Evolutionary conservation across 108 stramenopile species (phyloP).

Genomic region (Aurantiochytrium sp.): DNA sequence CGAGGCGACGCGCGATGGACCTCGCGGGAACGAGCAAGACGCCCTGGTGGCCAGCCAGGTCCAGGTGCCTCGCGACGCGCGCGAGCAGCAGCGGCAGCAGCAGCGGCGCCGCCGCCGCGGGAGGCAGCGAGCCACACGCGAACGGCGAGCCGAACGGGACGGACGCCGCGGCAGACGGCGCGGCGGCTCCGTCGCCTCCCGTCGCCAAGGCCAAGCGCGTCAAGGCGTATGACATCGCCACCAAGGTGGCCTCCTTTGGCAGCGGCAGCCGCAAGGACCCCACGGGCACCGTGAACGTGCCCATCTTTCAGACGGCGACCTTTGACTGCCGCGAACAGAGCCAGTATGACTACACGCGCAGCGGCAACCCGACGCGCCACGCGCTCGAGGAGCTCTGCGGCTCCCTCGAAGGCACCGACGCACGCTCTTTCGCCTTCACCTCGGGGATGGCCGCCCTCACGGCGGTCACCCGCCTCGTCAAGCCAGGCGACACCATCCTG

Average conservation of each 20-base stretch:
- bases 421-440: neutral
- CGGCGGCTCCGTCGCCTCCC: too few relatives aligned
- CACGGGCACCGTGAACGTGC: slow-evolving; percentile 14
- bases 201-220: too few relatives aligned
- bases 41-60: too few relatives aligned
- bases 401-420: neutral
- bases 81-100: too few relatives aligned
- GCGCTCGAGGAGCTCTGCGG: slow-evolving; percentile 15
- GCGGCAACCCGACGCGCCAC: slow-evolving; percentile 26
- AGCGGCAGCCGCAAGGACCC: neutral
- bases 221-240: neutral
- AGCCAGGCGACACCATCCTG: slow-evolving; percentile 16
- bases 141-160: too few relatives aligned
- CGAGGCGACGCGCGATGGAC: too few relatives aligned
- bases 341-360: slow-evolving; percentile 29
- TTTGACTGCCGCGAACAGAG: neutral
- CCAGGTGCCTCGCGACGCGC: too few relatives aligned
- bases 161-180: too few relatives aligned
- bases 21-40: too few relatives aligned
- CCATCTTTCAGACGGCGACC: slow-evolving; percentile 30
- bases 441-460: slow-evolving; percentile 31
- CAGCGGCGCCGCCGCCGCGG: too few relatives aligned
- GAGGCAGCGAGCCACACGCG: too few relatives aligned
- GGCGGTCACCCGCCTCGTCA: neutral
- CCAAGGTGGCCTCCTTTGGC: neutral